A percentile compares a stretch with the other conserved stretches of the same genome.
Evolutionary conservation across 23 red algal species (phyloP).

Genomic region (Agarophyton chilense): DNA sequence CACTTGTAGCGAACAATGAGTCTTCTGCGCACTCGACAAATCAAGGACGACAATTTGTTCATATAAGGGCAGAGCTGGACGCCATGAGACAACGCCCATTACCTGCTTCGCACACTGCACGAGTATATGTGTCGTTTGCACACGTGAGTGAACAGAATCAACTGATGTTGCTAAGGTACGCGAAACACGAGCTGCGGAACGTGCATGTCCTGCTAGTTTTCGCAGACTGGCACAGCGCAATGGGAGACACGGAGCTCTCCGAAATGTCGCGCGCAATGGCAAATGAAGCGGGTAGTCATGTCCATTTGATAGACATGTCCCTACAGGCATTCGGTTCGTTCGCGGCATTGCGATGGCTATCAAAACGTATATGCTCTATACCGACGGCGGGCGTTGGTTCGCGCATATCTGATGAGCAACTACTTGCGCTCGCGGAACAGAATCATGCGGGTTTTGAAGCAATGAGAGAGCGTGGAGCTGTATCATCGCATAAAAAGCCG

Average conservation of each 20-base stretch:
- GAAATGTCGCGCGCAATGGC: neutral
- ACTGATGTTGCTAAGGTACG: neutral
- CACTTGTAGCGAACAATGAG: neutral
- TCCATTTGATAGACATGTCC: slow-evolving; percentile 17
- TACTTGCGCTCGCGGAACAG: neutral
- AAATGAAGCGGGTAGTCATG: slow-evolving; percentile 18
- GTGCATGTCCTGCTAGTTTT: slow-evolving; percentile 27
- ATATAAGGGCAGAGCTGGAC: neutral
- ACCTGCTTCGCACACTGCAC: neutral
- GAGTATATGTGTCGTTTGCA: neutral
- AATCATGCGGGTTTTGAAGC: neutral
- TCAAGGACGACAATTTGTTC: slow-evolving; percentile 4
- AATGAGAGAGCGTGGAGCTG: neutral
- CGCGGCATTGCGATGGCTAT: slow-evolving; percentile 25
- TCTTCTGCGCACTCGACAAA: neutral
- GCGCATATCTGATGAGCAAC: neutral
- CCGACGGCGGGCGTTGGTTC: neutral
- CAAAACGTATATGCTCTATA: neutral
- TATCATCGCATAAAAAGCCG: too few relatives aligned
- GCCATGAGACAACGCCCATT: neutral
- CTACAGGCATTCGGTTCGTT: slow-evolving; percentile 42
- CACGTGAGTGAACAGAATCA: neutral
- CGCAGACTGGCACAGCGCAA: neutral
- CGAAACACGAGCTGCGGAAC: neutral
- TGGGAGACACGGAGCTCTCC: neutral